Evolutionary conservation across 192 early-diverging fungal genomes (phyloP).

Genomic region (Coemansia sp.): DNA sequence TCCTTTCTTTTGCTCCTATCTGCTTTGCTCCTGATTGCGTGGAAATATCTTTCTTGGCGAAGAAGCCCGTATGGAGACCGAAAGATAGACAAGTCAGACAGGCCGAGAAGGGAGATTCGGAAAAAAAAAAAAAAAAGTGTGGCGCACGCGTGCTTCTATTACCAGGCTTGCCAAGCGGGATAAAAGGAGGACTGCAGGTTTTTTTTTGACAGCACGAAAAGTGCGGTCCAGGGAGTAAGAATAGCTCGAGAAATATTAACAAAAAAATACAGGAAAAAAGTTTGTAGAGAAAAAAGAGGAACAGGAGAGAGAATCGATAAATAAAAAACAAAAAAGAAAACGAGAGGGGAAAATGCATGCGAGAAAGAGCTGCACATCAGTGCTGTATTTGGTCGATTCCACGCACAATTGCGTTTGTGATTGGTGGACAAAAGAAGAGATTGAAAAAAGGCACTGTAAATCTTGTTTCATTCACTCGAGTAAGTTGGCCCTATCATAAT

Average conservation of each 20-base stretch:
- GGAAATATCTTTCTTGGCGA: background rate
- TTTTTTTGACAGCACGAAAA: background rate
- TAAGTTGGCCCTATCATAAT: too few species aligned
- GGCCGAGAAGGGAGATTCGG: background rate
- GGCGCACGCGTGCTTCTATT: background rate
- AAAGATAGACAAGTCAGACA: background rate
- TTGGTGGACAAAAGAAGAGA: background rate
- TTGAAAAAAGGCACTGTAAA: too few species aligned
- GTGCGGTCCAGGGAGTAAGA: background rate
- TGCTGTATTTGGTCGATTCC: background rate
- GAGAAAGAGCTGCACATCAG: too few species aligned
- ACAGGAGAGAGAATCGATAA: background rate
- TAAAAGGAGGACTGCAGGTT: background rate
- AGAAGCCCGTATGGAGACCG: background rate
- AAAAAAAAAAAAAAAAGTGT: background rate
- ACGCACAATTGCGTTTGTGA: background rate
- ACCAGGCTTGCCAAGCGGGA: background rate
- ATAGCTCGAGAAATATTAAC: background rate
- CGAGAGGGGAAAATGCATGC: background rate
- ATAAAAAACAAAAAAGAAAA: too few species aligned
- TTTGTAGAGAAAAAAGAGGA: background rate
- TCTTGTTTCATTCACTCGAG: too few species aligned
- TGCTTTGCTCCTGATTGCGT: background rate
- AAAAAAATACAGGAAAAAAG: conserved; percentile 5
- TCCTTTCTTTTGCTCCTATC: background rate